Conservation (phyloP, 495 filamentous ascomycete genomes). For the Xylaria cubensis region DNA sequence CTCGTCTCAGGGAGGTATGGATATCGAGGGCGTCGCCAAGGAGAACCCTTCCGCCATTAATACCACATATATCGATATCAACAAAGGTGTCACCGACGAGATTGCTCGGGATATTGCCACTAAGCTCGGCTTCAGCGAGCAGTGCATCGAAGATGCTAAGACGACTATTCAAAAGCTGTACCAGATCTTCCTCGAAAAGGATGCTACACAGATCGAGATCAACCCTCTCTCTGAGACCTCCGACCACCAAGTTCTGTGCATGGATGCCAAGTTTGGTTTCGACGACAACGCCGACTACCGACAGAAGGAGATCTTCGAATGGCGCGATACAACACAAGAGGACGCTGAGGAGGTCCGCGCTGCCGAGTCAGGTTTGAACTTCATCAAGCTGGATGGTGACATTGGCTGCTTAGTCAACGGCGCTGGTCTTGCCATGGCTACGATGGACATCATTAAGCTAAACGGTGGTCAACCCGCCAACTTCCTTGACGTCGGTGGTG, state of each 20-base stretch:
- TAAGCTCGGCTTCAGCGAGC: slow-evolving; percentile 94
- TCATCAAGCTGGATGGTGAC: slow-evolving; percentile 99
- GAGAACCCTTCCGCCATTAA: slow-evolving; percentile 95
- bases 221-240: slow-evolving; percentile 97
- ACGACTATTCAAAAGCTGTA: slow-evolving; percentile 98
- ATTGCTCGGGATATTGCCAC: slow-evolving; percentile 89
- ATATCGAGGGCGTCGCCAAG: slow-evolving; percentile 97
- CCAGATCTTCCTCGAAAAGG: slow-evolving; percentile 96
- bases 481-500: slow-evolving; percentile 98
- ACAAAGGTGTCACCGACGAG: slow-evolving; percentile 92
- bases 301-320: slow-evolving; percentile 93
- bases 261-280: slow-evolving; percentile 98
- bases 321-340: slow-evolving; percentile 94
- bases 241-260: slow-evolving; percentile 95
- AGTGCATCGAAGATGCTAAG: slow-evolving; percentile 93
- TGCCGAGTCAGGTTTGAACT: slow-evolving; percentile 92
- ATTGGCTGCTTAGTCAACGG: slow-evolving; percentile 99
- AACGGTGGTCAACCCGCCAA: slow-evolving; percentile 96
- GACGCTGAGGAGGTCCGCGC: slow-evolving; percentile 97
- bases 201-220: slow-evolving; percentile 99
- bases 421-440: slow-evolving; percentile 98
- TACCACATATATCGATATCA: slow-evolving; percentile 91
- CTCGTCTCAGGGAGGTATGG: slow-evolving; percentile 98
- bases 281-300: slow-evolving; percentile 99
- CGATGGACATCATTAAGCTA: slow-evolving; percentile 99